These are phyloP conservation scores for Lipomyces oligophaga DNA, from an alignment of 805 yeast genomes.

Conservation along the genomic window DNA sequence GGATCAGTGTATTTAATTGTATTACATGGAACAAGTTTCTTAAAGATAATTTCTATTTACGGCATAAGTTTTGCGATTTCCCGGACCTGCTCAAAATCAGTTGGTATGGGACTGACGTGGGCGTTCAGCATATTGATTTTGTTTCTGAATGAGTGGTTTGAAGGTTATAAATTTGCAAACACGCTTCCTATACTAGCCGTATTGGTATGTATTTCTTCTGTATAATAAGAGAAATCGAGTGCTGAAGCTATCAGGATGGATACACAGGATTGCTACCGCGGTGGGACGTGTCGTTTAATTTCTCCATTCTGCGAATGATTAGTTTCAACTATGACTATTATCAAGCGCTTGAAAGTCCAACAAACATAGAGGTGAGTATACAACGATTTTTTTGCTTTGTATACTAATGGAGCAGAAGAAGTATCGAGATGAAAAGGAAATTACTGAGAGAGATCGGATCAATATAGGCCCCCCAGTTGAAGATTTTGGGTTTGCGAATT, in stretches of 20 bases:
- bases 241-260: conserved; percentile 37
- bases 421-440: conserved; percentile 16
- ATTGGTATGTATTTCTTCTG: conserved; percentile 40
- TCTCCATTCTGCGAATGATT: conserved; percentile 76
- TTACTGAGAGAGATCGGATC: conserved; percentile 61
- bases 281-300: conserved; percentile 96
- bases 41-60: conserved; percentile 60
- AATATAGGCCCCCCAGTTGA: conserved; percentile 56
- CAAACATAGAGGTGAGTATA: conserved; percentile 21
- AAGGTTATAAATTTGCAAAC: conserved; percentile 51
- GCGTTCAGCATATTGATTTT: conserved; percentile 70
- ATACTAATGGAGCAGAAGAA: conserved; percentile 17
- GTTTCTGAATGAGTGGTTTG: conserved; percentile 68
- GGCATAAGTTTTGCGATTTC: conserved; percentile 52
- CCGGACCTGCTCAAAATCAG: conserved; percentile 25
- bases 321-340: conserved; percentile 76
- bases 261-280: conserved; percentile 75
- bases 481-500: conserved; percentile 63
- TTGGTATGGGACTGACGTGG: conserved; percentile 52
- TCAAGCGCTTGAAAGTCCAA: conserved; percentile 3
- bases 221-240: too few relatives aligned
- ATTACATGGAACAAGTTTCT: conserved; percentile 73
- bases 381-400: not conserved
- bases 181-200: conserved; percentile 44
- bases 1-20: conserved; percentile 65